Percentiles rank a stretch among this genome's conserved stretches.
Conservation (phyloP, 176 grass and related monocot genomes). For the Hordeum marinum region DNA sequence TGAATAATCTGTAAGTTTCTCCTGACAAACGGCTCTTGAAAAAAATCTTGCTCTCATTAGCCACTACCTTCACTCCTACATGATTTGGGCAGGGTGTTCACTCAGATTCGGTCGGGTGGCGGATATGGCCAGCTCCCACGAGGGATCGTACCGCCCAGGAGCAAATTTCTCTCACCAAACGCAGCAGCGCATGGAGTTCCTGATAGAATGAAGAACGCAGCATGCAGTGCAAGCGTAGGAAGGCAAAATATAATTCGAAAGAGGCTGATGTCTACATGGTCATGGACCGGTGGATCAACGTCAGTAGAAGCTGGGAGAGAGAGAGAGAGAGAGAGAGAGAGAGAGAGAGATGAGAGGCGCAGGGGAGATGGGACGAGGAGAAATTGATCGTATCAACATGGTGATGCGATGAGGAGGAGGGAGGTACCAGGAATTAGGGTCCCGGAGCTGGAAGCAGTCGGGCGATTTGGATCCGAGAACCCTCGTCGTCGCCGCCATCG, state of each 20-base stretch:
- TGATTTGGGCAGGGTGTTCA: background rate
- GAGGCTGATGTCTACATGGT: background rate
- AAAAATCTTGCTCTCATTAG: background rate
- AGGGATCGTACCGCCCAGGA: background rate
- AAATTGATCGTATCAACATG: background rate
- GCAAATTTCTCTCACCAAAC: background rate
- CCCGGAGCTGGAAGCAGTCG: constrained; percentile 32
- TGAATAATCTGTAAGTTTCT: background rate
- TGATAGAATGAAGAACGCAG: background rate
- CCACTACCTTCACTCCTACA: background rate
- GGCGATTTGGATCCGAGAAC: constrained; percentile 43
- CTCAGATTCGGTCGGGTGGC: background rate
- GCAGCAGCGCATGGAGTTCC: background rate
- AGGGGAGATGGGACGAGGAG: background rate
- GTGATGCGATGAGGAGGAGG: background rate
- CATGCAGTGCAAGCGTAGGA: no score
- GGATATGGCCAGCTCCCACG: no score
- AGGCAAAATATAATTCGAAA: background rate
- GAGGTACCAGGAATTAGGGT: constrained; percentile 37
- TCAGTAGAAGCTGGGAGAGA: no score
- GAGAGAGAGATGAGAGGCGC: background rate
- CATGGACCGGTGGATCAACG: background rate
- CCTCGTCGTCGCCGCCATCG: constrained; percentile 14
- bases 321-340: no score
- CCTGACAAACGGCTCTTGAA: background rate